Percentiles rank a stretch among this genome's conserved stretches.
phyloP scores from a whole-genome alignment of 2,329 filamentous ascomycete genomes.

The Aspergillus ibericus region DNA sequence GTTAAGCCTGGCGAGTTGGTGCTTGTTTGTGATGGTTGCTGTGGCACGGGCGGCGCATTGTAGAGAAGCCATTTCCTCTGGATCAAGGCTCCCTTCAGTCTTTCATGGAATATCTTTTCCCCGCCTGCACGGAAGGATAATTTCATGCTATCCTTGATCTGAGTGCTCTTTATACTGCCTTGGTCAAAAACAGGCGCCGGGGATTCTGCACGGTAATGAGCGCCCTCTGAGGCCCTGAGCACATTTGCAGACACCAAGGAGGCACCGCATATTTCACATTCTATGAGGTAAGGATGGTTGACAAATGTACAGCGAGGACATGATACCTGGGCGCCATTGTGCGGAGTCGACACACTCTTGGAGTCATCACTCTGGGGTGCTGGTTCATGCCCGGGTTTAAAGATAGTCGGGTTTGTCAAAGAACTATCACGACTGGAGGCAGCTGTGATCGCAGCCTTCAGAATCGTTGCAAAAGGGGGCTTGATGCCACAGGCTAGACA shows the following conservation, averaged over 20 bases:
- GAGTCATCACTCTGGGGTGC: slow-evolving; percentile 7
- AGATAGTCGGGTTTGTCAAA: slow-evolving; percentile 10
- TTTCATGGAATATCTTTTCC: slow-evolving; percentile 85
- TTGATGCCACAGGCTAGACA: slow-evolving; percentile 94
- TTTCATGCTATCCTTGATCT: slow-evolving; percentile 76
- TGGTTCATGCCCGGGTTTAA: slow-evolving; percentile 3
- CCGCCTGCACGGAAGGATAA: slow-evolving; percentile 88
- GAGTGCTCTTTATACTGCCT: slow-evolving; percentile 50
- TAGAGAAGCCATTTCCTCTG: slow-evolving; percentile 96
- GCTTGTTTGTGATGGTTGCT: slow-evolving; percentile 51
- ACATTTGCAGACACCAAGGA: slow-evolving; percentile 61
- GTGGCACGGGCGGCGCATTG: slow-evolving; percentile 83
- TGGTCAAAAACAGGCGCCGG: slow-evolving; percentile 68
- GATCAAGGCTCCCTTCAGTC: slow-evolving; percentile 80
- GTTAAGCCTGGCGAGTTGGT: slow-evolving; percentile 32
- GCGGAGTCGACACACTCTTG: slow-evolving; percentile 1
- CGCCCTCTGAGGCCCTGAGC: slow-evolving; percentile 35
- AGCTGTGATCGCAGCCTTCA: slow-evolving; percentile 82
- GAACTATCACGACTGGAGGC: slow-evolving; percentile 52
- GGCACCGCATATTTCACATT: slow-evolving; percentile 89
- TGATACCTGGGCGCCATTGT: slow-evolving; percentile 29
- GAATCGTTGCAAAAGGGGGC: slow-evolving; percentile 74
- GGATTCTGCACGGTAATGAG: slow-evolving; percentile 62
- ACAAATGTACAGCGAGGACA: slow-evolving; percentile 92
- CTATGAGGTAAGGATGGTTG: slow-evolving; percentile 82